phyloP scores from a whole-genome alignment of 371 early-diverging fungal genomes.

The Dichotomocladium elegans region DNA sequence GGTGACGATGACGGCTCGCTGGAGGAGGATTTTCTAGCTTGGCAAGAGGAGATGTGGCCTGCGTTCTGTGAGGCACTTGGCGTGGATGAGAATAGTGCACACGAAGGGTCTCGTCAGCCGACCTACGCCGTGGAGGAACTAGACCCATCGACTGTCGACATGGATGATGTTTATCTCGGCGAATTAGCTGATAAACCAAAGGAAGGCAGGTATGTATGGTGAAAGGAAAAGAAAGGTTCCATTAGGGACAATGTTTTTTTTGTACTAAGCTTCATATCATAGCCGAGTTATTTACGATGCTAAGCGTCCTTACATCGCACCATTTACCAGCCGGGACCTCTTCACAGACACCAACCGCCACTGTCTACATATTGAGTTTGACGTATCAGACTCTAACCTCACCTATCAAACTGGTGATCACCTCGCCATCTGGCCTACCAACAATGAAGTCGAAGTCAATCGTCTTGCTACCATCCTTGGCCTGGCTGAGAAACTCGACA shows the following conservation, averaged over 20 bases:
- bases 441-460: slow-evolving; percentile 73
- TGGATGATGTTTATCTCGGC: slow-evolving; percentile 55
- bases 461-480: slow-evolving; percentile 64
- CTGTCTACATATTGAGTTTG: slow-evolving; percentile 91
- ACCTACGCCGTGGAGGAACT: slow-evolving; percentile 44
- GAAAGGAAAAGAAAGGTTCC: slow-evolving; percentile 4
- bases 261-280: not conserved
- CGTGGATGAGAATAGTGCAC: slow-evolving; percentile 51
- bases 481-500: slow-evolving; percentile 63
- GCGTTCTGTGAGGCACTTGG: slow-evolving; percentile 72
- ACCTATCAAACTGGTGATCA: slow-evolving; percentile 94
- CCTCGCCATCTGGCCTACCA: slow-evolving; percentile 88
- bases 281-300: slow-evolving; percentile 60
- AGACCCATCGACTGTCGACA: slow-evolving; percentile 23
- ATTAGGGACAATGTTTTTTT: not conserved
- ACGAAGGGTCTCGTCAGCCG: slow-evolving; percentile 35
- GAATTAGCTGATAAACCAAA: slow-evolving; percentile 51
- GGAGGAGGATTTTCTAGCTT: slow-evolving; percentile 92
- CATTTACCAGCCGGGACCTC: slow-evolving; percentile 58
- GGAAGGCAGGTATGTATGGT: slow-evolving; percentile 30
- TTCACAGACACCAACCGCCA: slow-evolving; percentile 70
- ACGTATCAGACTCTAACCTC: slow-evolving; percentile 76
- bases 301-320: slow-evolving; percentile 78
- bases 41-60: slow-evolving; percentile 87
- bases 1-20: slow-evolving; percentile 95